Percentiles rank a stretch among this genome's conserved stretches.
Evolutionary conservation across 495 filamentous ascomycete genomes (phyloP).

Genomic region (Tuber umbilicatum): DNA sequence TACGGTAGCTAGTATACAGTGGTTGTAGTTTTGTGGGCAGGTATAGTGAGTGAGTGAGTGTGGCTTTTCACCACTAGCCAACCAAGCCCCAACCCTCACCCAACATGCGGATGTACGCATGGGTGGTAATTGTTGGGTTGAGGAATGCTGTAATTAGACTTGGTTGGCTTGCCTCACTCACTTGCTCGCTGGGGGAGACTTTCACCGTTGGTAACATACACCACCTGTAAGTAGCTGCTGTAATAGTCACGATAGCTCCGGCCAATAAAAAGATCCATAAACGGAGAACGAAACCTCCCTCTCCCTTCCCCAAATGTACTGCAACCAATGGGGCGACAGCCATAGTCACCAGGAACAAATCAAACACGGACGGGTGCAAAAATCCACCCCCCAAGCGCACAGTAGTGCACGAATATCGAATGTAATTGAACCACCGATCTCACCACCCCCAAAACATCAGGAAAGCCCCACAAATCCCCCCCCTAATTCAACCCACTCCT

Average conservation of each 20-base stretch:
- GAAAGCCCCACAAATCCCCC: background rate
- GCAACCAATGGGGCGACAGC: background rate
- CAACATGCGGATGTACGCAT: background rate
- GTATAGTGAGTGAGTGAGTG: background rate
- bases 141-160: background rate
- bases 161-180: background rate
- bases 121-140: background rate
- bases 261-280: background rate
- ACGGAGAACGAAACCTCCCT: background rate
- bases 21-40: background rate
- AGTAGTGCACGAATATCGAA: background rate
- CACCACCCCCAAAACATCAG: background rate
- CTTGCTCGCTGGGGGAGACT: background rate
- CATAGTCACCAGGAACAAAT: background rate
- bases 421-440: background rate
- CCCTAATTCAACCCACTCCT: slow-evolving; percentile 49
- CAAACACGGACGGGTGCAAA: background rate
- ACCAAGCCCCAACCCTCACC: background rate
- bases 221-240: background rate
- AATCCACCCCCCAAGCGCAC: background rate
- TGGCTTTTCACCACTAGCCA: background rate
- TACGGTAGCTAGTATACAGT: background rate
- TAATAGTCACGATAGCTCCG: background rate
- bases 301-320: background rate
- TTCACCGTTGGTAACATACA: background rate